A percentile compares a stretch with the other conserved stretches of the same genome.
Evolutionary conservation across 306 rosid species (phyloP).

Genomic region (Senna tora): DNA sequence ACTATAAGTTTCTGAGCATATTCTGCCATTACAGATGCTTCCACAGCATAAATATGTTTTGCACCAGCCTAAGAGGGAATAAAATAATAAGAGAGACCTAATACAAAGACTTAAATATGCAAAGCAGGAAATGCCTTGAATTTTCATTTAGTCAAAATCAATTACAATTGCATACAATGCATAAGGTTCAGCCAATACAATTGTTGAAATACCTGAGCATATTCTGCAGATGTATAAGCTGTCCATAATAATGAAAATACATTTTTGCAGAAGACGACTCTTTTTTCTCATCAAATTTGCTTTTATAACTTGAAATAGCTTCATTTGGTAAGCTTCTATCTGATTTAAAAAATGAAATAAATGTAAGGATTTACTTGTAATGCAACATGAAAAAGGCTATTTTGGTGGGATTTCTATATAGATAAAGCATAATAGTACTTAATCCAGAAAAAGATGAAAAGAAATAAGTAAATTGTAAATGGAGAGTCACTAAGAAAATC

Average conservation of each 20-base stretch:
- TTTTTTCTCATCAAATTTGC: slow-evolving; percentile 92
- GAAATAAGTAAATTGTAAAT: no score
- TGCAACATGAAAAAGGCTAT: not conserved
- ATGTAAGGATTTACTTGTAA: slow-evolving; percentile 3
- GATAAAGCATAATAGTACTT: no score
- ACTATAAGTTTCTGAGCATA: slow-evolving; percentile 83
- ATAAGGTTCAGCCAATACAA: slow-evolving; percentile 23
- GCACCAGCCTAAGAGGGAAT: slow-evolving; percentile 82
- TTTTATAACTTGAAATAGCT: slow-evolving; percentile 50
- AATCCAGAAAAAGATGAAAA: no score
- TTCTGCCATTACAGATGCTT: slow-evolving; percentile 99
- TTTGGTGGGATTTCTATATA: no score
- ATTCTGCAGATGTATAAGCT: slow-evolving; percentile 88
- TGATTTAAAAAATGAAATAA: slow-evolving; percentile 36
- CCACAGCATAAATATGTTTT: slow-evolving; percentile 97
- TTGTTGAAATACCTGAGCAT: slow-evolving; percentile 79
- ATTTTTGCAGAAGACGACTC: slow-evolving; percentile 93
- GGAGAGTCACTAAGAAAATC: no score
- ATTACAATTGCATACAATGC: not conserved
- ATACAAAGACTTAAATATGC: not conserved
- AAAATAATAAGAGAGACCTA: slow-evolving; percentile 8
- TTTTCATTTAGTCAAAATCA: slow-evolving; percentile 27
- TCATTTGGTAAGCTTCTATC: slow-evolving; percentile 67
- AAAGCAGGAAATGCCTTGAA: slow-evolving; percentile 5
- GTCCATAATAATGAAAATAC: slow-evolving; percentile 98